Conservation (phyloP, 345 rosid species). For the Lumnitzera racemosa region DNA sequence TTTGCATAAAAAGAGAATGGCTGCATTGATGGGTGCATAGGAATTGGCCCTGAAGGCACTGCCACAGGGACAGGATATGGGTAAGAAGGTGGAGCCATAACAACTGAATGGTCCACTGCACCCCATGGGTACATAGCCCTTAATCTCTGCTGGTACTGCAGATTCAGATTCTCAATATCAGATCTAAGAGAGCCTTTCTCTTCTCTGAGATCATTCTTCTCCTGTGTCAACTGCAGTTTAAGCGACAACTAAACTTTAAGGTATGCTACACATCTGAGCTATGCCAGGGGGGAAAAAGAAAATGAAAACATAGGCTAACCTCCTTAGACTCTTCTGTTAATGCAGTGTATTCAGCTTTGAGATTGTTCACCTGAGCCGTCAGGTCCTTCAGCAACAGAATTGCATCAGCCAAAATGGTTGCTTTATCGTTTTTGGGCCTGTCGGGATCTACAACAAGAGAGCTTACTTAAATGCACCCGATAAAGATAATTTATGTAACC, state of each 20-base stretch:
- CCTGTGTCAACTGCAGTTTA: constrained; percentile 58
- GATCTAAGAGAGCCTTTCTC: constrained; percentile 75
- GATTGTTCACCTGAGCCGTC: constrained; percentile 65
- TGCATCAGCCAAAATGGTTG: constrained; percentile 68
- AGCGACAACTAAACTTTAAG: not conserved
- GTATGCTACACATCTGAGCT: not conserved
- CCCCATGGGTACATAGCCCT: constrained; percentile 67
- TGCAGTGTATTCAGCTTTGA: constrained; percentile 56
- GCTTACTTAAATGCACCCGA: not conserved
- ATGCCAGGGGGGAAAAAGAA: not conserved
- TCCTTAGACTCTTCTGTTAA: constrained; percentile 79
- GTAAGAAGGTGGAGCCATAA: constrained; percentile 69
- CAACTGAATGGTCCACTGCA: constrained; percentile 56
- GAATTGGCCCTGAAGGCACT: constrained; percentile 67
- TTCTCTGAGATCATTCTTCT: constrained; percentile 85
- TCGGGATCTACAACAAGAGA: constrained; percentile 54
- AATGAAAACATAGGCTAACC: constrained; percentile 30
- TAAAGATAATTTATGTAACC: too few relatives aligned
- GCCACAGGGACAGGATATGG: constrained; percentile 69
- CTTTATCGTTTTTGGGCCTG: constrained; percentile 88
- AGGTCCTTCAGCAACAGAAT: constrained; percentile 79
- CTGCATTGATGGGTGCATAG: constrained; percentile 79
- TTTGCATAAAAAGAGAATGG: constrained; percentile 66
- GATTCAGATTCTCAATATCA: constrained; percentile 62
- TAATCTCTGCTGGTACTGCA: constrained; percentile 69